These are phyloP conservation scores for Lanmaoa pseudosensibilis DNA, from an alignment of 768 basidiomycete genomes.

Conservation along the genomic window DNA sequence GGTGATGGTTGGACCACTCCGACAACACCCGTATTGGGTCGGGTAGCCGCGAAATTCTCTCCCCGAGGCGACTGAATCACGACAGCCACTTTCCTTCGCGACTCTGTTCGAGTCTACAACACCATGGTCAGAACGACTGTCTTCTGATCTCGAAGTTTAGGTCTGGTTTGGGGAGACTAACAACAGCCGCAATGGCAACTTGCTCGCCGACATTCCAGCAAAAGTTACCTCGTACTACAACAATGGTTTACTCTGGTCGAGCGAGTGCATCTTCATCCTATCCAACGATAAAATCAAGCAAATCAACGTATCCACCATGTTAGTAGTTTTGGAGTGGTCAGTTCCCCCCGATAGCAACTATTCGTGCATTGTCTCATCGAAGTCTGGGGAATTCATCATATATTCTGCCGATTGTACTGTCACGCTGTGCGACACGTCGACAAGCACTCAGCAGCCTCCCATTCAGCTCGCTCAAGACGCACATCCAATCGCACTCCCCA, in stretches of 20 bases:
- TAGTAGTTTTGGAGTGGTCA: background rate
- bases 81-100: constrained; percentile 7
- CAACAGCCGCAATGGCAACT: constrained; percentile 1
- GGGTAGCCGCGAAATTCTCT: constrained; percentile 14
- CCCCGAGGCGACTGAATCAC: constrained; percentile 9
- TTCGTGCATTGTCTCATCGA: constrained; percentile 9
- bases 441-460: background rate
- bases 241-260: constrained; percentile 13
- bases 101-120: constrained; percentile 8
- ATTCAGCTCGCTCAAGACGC: constrained; percentile 2
- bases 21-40: constrained; percentile 11
- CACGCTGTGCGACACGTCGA: background rate
- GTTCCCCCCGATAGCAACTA: constrained; percentile 1
- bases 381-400: background rate
- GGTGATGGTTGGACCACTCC: background rate
- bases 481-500: constrained; percentile 4
- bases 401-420: background rate
- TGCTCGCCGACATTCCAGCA: background rate
- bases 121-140: too few relatives aligned
- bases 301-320: background rate
- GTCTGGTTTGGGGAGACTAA: too few relatives aligned
- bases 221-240: constrained; percentile 14
- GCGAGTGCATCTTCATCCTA: background rate
- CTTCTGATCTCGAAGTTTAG: too few relatives aligned
- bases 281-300: constrained; percentile 1